Evolutionary conservation across 257 asterid species (phyloP), one percentile per base, ranked within the genome.

Genomic region (Solanum dulcamara): DNA sequence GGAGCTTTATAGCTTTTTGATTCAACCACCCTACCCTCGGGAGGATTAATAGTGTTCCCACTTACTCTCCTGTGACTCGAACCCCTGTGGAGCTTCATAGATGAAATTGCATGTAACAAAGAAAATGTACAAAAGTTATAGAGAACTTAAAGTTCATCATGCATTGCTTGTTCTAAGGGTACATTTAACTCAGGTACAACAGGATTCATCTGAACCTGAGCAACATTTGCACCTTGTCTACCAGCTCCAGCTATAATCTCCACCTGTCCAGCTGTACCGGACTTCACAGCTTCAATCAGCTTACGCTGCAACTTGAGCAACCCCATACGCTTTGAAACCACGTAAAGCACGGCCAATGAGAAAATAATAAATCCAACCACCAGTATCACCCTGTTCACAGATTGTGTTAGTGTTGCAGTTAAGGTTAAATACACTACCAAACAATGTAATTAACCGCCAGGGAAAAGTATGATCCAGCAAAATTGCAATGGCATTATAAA

Each of bases 271-370:
- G 91, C 91, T 93, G 89, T 92, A 86, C 99, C 99, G 71, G 96
- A 86, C 90, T 90, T 94, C 60, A 92, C 93, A 42, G 96, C 96
- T 82, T 91, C 91, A 66, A 95, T 80, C 12, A 96, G 89, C 89
- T 89, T 90, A 67, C 97, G 93, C 88, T 96, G 98, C 92, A 96
- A 89, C 92, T 89, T 95, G 83, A 96, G 96, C 46, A 95, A 28
- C 50, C 99, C 99, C 10, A 96, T 83, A 71, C 98, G 98, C 92
- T 96, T 96, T 2, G 99, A 95, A 24, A 95, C 98, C 35, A 96
- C 99, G 38, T 92, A 96, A 22, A 96, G 94, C 53, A 94, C 99
- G 33, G 95, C 98, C 93, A 94, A 89, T 5, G 98, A 90, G 92
- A 97, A 95, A 11, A 92, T 53, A 80, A 91, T 83, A 88, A 94